Base-by-base conservation (phyloP, 75 land plant species). In the Isoetes taiwanensis region DNA sequence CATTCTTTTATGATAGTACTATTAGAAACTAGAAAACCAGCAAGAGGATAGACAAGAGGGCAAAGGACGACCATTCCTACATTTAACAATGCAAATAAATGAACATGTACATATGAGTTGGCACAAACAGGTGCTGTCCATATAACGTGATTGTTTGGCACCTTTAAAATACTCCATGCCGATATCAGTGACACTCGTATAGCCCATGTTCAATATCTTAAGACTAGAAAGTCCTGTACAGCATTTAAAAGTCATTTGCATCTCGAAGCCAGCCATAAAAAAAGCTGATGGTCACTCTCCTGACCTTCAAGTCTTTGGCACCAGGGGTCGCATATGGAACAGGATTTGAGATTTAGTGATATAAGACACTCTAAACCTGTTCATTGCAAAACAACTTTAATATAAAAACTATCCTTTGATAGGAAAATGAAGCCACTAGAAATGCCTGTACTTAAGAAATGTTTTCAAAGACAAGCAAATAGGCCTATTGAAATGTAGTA, bases 111-210 rank as follows among this genome's bases (percentile, higher is more conserved):
- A 17, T 33, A 10, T 55, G 25, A 14, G 1, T n/a, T n/a, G n/a
- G n/a, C n/a, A n/a, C n/a, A n/a, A n/a, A n/a, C n/a, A n/a, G n/a
- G n/a, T n/a, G n/a, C n/a, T n/a, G n/a, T n/a, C n/a, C n/a, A n/a
- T n/a, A n/a, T n/a, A n/a, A n/a, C n/a, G n/a, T n/a, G n/a, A n/a
- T n/a, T n/a, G n/a, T n/a, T n/a, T n/a, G n/a, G n/a, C n/a, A 83
- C 98, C 94, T 84, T 81, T 93, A 9, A 93, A 57, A 62, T 81
- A 78, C 14, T 67, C 81, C 71, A 93, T 65, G 33, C 78, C 80
- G 34, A 73, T 75, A 81, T 86, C 76, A 39, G 81, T 77, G 12
- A 86, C 75, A 20, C 83, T 68, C 66, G 76, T 93, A 79, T 83
- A 93, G 10, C 75, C 87, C 77, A 93, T 46, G 54, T 83, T 79